Evolutionary conservation across 106 monocot species (phyloP).

Genomic region (Platanthera zijinensis): DNA sequence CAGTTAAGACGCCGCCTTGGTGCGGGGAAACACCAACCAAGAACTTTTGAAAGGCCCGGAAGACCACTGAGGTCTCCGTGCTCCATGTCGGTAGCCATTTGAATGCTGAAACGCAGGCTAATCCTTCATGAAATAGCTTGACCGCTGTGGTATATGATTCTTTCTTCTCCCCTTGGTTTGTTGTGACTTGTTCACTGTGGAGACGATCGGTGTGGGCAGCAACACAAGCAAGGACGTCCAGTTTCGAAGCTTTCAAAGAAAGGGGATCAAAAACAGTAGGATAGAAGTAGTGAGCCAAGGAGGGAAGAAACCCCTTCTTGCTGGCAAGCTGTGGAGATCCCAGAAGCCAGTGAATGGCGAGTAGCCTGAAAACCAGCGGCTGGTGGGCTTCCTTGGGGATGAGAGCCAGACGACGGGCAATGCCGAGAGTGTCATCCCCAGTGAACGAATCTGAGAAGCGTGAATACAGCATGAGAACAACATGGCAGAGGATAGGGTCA

Average conservation of each 20-base stretch:
- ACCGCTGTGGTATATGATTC: conserved; percentile 3
- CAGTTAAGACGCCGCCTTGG: neutral
- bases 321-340: conserved; percentile 31
- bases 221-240: conserved; percentile 60
- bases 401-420: conserved; percentile 50
- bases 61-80: conserved; percentile 65
- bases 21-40: conserved; percentile 48
- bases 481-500: conserved; percentile 68
- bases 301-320: conserved; percentile 17
- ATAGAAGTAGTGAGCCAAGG: conserved; percentile 40
- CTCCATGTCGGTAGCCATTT: conserved; percentile 82
- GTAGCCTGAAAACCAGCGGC: conserved; percentile 54
- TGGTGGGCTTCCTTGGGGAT: conserved; percentile 51
- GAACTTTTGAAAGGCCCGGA: conserved; percentile 62
- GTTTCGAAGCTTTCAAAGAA: conserved; percentile 66
- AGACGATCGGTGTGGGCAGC: conserved; percentile 25
- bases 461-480: conserved; percentile 62
- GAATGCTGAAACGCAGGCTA: conserved; percentile 74
- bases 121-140: conserved; percentile 60
- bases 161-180: conserved; percentile 8
- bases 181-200: neutral
- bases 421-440: conserved; percentile 47
- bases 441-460: conserved; percentile 75
- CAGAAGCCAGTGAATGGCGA: conserved; percentile 79
- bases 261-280: conserved; percentile 79